Conservation (phyloP, 129 eudicot genomes). For the Pittosporum tobira region DNA sequence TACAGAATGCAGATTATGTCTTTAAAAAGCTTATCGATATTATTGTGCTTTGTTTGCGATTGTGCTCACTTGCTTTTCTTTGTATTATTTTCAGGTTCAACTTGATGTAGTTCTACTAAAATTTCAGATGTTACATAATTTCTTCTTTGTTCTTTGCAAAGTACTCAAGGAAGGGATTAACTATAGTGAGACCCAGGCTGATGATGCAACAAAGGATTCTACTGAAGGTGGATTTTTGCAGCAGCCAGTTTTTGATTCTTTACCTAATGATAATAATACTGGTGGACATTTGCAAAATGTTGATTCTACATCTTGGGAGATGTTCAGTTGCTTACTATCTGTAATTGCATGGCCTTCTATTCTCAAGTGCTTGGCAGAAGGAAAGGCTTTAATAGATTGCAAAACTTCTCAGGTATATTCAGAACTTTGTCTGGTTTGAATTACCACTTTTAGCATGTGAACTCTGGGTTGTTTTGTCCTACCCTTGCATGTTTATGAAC, state of each 20-base stretch:
- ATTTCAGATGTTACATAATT: constrained; percentile 69
- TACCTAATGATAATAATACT: constrained; percentile 16
- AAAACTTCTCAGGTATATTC: constrained; percentile 65
- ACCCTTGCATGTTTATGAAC: background rate
- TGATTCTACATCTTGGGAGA: constrained; percentile 43
- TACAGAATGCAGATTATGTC: background rate
- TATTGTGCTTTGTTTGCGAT: background rate
- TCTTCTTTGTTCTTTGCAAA: constrained; percentile 83
- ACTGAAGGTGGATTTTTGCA: constrained; percentile 84
- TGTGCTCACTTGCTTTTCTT: background rate
- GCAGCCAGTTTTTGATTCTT: constrained; percentile 44
- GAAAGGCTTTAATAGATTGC: constrained; percentile 64
- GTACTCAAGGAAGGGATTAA: constrained; percentile 69
- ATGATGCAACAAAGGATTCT: constrained; percentile 35
- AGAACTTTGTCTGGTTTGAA: constrained; percentile 6
- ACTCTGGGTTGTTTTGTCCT: background rate
- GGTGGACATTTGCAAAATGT: constrained; percentile 25
- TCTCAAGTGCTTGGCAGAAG: constrained; percentile 63
- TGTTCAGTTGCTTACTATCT: constrained; percentile 51
- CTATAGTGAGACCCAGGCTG: constrained; percentile 17
- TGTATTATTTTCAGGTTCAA: constrained; percentile 53
- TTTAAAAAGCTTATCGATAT: background rate
- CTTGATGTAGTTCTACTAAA: constrained; percentile 57
- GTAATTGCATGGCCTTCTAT: constrained; percentile 70
- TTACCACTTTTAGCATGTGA: background rate